Percentiles rank a stretch among this genome's conserved stretches.
Evolutionary conservation across 2,329 filamentous ascomycete genomes (phyloP).

Genomic region (Furcasterigmium sp.): DNA sequence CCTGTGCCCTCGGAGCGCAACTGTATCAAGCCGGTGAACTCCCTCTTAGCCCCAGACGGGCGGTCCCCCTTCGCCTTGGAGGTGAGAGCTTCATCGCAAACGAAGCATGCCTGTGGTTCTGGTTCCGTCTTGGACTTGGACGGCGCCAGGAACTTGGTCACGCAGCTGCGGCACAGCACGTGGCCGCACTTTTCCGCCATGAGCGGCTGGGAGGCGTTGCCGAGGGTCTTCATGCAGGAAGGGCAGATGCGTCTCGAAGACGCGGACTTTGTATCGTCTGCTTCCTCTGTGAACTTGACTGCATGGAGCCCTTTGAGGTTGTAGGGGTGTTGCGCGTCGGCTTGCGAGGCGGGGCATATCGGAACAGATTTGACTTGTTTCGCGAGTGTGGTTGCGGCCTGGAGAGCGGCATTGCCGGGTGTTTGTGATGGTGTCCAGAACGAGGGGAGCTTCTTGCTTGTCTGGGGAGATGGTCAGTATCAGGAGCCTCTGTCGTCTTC

Average conservation of each 20-base stretch:
- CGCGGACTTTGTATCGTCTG: conserved; percentile 37
- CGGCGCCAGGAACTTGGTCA: conserved; percentile 74
- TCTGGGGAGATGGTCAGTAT: conserved; percentile 6
- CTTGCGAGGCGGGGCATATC: conserved; percentile 69
- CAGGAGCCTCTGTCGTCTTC: neutral
- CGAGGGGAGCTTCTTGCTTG: conserved; percentile 55
- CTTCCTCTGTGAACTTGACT: conserved; percentile 72
- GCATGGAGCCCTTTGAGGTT: conserved; percentile 73
- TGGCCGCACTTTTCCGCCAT: conserved; percentile 87
- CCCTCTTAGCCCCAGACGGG: conserved; percentile 32
- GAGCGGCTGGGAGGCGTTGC: conserved; percentile 77
- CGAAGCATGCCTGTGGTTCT: conserved; percentile 63
- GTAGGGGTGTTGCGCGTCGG: conserved; percentile 64
- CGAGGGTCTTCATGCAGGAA: conserved; percentile 76
- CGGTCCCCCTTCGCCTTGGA: conserved; percentile 33
- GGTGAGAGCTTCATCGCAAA: conserved; percentile 74
- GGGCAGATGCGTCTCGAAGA: conserved; percentile 60
- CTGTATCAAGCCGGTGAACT: conserved; percentile 70
- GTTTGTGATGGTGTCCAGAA: conserved; percentile 92
- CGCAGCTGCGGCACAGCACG: conserved; percentile 81
- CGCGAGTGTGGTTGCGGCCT: conserved; percentile 10
- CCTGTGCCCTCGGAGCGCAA: conserved; percentile 85
- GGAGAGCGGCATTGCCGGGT: conserved; percentile 40
- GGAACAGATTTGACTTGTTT: conserved; percentile 63
- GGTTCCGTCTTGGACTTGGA: conserved; percentile 33